Conservation (phyloP, 2,329 filamentous ascomycete genomes). For the Daldinia eschscholtzii region DNA sequence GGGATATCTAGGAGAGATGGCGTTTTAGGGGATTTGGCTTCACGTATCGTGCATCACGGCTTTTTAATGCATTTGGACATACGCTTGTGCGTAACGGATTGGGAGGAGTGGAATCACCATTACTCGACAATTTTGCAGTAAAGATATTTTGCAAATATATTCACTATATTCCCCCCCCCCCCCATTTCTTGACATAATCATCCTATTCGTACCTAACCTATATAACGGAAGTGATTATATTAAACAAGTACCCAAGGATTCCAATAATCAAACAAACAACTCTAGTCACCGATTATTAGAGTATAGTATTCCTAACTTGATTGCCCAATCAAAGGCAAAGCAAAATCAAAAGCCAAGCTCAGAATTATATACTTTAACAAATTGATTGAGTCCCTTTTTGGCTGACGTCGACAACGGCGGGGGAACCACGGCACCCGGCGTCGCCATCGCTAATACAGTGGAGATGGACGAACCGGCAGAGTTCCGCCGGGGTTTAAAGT, state of each 20-base stretch:
- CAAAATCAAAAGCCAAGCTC: too few species aligned
- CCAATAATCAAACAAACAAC: not conserved
- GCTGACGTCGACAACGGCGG: slow-evolving; percentile 24
- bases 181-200: not conserved
- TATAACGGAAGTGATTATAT: not conserved
- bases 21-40: slow-evolving; percentile 8
- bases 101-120: too few species aligned
- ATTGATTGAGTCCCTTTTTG: not conserved
- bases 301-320: not conserved
- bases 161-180: not conserved
- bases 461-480: slow-evolving; percentile 24
- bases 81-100: not conserved
- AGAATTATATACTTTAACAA: not conserved
- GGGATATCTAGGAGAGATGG: slow-evolving; percentile 27
- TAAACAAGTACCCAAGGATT: not conserved
- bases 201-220: not conserved
- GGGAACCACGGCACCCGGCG: slow-evolving; percentile 17
- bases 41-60: not conserved
- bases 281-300: not conserved
- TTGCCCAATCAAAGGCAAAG: too few species aligned
- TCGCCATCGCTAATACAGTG: slow-evolving; percentile 24
- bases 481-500: slow-evolving; percentile 26
- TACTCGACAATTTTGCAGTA: not conserved
- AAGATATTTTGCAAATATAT: not conserved
- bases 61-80: not conserved